Evolutionary conservation across 371 early-diverging fungal species (phyloP), one percentile per base, ranked within the genome.

Genomic region (Coemansia sp.): DNA sequence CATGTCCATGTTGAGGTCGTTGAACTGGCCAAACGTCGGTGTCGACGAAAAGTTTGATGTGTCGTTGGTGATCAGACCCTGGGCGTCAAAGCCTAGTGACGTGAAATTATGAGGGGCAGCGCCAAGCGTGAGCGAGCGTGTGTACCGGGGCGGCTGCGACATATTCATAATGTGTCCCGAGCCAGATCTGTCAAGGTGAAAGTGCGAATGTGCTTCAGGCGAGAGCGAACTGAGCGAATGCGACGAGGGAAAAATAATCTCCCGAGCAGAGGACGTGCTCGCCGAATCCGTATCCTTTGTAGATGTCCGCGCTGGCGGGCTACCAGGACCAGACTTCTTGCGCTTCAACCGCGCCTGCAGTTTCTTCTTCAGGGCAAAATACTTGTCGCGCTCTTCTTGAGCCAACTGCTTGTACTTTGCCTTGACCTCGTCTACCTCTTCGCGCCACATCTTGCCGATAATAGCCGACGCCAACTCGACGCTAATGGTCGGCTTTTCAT

Each of bases 321-420:
- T 37, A 25, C 26, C 28, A 9, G 33, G 23, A 39, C 63, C 71
- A 12, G 56, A 3, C 51, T 64, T 66, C 37, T 30, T 62, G 40
- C 58, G 67, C 63, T 65, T 75, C 30, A 64, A 63, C 28, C 51
- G 55, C 5, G 67, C 67, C 51, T 59, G 67, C 5, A 67, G 23
- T 7, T 67, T 60, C 68, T 75, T 75, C 60, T 75, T 75, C 54
- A 64, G 71, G 40, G 61, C 57, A 75, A 71, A 71, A 64, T 75
- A 75, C 64, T 26, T 20, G 20, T 71, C 64, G 51, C 68, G 67
- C 52, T 53, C 67, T 21, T 47, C 16, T 14, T 20, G 30, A 8
- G 75, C 71, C 64, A 26, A 37, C 37, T 71, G 48, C n/a, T 60
- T 33, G 64, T 55, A 75, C 42, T 60, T 51, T 1, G 21, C 12